phyloP scores from a whole-genome alignment of 257 asterid genomes.

The Orobanche coerulescens region DNA sequence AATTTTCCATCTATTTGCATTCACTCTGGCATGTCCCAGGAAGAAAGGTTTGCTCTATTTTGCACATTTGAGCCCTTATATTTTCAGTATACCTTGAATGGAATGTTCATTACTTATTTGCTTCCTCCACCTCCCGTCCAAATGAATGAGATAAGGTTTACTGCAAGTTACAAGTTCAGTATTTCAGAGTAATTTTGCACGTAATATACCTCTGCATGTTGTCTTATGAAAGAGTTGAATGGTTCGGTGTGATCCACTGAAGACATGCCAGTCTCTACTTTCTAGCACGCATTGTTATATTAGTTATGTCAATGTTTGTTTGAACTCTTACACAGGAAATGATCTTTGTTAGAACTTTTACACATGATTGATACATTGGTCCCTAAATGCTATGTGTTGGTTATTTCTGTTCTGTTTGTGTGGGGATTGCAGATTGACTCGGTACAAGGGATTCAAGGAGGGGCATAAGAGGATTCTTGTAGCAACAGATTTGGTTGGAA shows the following conservation, averaged over 20 bases:
- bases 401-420: neutral
- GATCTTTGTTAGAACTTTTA: too few species aligned
- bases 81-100: neutral
- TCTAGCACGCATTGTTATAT: neutral
- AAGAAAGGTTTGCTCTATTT: conserved; percentile 56
- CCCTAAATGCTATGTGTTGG: neutral
- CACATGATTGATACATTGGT: neutral
- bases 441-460: conserved; percentile 90
- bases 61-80: neutral
- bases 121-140: too few species aligned
- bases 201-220: too few species aligned
- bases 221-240: neutral
- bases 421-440: conserved; percentile 51
- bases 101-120: neutral
- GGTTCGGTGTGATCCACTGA: neutral
- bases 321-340: too few species aligned
- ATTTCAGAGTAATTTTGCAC: too few species aligned
- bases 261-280: neutral
- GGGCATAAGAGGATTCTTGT: conserved; percentile 92
- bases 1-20: conserved; percentile 94
- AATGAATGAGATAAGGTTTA: neutral
- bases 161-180: too few species aligned
- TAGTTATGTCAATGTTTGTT: neutral
- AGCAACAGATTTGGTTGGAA: conserved; percentile 92
- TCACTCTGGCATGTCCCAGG: conserved; percentile 97